Base-by-base conservation (phyloP, 192 early-diverging fungal genomes). In the Linnemannia exigua region DNA sequence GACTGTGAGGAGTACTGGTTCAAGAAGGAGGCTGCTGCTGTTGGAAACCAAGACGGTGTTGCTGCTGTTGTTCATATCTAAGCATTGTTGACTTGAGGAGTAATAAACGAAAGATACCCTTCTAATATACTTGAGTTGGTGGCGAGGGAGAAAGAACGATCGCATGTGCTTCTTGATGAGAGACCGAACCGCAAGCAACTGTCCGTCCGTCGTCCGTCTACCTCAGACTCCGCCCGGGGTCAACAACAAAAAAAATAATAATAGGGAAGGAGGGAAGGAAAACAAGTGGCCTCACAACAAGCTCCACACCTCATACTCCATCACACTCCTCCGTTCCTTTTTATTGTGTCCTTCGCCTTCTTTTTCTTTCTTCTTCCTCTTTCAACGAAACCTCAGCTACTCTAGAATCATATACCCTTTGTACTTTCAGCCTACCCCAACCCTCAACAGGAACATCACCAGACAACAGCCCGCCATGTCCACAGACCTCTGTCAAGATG, bases 1-100 rank as follows among this genome's bases (percentile, higher is more conserved):
- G 96, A 97, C 76, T 95, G 94, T 72, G 90, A 97, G 70, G 94
- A 94, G 69, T 79, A 79, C 47, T 79, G 83, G 83, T 85, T 85
- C 74, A 72, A 38, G 16, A 85, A 85, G 74, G 83, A 85, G 44
- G 73, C 81, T 8, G 81, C 71, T 36, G 37, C 47, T 46, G 75
- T 67, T 15, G 77, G 77, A 61, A 72, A 52, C 22, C 69, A 82
- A 19, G 75, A 58, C 12, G 81, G 81, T 20, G 25, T 74, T 46
- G 81, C 63, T 44, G 81, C 76, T 35, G 31, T 84, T 58, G 76
- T 78, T 44, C 81, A 61, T 46, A 67, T 82, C 33, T 82, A 67
- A 66, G 25, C 0, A 15, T n/a, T 63, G 6, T 54, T 54, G 20
- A 19, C 22, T 52, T 52, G 17, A 19, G 8, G 67, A 44, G 35